These are phyloP conservation scores for Fraxinus pennsylvanica DNA, from an alignment of 257 asterid species.

Conservation along the genomic window DNA sequence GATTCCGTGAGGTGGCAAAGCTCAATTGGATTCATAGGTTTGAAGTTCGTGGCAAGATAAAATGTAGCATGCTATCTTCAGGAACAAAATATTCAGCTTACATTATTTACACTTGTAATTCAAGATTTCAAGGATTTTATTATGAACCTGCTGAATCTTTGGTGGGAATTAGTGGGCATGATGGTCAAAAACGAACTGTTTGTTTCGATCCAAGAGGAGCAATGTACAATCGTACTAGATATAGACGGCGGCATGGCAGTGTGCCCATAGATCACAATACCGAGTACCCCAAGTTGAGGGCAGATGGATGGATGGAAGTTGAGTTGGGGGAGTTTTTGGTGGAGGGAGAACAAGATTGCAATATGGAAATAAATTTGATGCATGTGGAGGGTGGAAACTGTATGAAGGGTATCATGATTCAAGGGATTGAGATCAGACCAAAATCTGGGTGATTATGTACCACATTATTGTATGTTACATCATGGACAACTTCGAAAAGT, in stretches of 20 bases:
- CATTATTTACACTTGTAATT: slow-evolving; percentile 49
- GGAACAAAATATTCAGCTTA: slow-evolving; percentile 52
- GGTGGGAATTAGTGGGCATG: slow-evolving; percentile 43
- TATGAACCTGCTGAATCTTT: slow-evolving; percentile 40
- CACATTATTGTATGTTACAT: too few species aligned
- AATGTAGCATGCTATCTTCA: slow-evolving; percentile 46
- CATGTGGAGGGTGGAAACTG: slow-evolving; percentile 54
- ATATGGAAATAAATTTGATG: slow-evolving; percentile 50
- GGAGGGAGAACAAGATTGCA: slow-evolving; percentile 43
- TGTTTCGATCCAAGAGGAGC: slow-evolving; percentile 48
- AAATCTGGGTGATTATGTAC: slow-evolving; percentile 20
- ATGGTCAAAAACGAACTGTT: slow-evolving; percentile 31
- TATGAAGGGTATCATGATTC: slow-evolving; percentile 70
- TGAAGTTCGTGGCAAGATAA: slow-evolving; percentile 54
- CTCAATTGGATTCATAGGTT: slow-evolving; percentile 68
- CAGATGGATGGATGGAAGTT: slow-evolving; percentile 77
- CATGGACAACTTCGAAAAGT: too few species aligned
- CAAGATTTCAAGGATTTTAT: slow-evolving; percentile 44
- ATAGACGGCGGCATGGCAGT: slow-evolving; percentile 7
- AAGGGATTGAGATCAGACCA: slow-evolving; percentile 89
- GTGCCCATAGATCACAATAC: slow-evolving; percentile 9
- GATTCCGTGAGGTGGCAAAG: slow-evolving; percentile 68
- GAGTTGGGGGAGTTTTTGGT: slow-evolving; percentile 68
- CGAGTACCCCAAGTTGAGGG: slow-evolving; percentile 45
- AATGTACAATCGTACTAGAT: not conserved